phyloP scores from a whole-genome alignment of 2,329 filamentous ascomycete species.

The Fusarium chaquense region DNA sequence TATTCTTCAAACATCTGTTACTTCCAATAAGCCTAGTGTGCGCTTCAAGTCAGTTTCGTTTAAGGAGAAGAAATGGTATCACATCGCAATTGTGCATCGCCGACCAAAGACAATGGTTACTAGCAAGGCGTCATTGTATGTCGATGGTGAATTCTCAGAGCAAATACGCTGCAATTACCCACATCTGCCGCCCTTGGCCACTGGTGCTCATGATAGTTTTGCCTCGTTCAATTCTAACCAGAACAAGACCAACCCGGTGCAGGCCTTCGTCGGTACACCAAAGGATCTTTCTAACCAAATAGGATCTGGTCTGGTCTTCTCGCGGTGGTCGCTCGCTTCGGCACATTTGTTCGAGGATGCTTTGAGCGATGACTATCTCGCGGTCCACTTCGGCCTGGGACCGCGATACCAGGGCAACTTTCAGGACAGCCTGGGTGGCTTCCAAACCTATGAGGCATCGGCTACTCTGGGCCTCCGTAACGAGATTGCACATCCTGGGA shows the following conservation, averaged over 20 bases:
- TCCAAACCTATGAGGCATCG: conserved; percentile 95
- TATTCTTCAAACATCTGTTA: conserved; percentile 95
- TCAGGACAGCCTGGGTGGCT: conserved; percentile 93
- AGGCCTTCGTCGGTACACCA: conserved; percentile 94
- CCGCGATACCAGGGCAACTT: conserved; percentile 95
- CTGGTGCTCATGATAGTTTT: conserved; percentile 74
- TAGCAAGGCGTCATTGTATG: conserved; percentile 87
- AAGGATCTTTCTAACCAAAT: conserved; percentile 83
- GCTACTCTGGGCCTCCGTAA: conserved; percentile 91
- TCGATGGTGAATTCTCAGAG: conserved; percentile 94
- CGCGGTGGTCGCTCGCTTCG: conserved; percentile 89
- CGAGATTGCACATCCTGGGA: conserved; percentile 88
- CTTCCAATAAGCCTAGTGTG: conserved; percentile 86
- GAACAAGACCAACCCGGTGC: conserved; percentile 75
- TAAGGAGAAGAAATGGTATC: conserved; percentile 85
- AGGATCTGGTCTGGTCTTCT: conserved; percentile 78
- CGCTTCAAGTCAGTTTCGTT: conserved; percentile 90
- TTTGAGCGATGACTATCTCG: conserved; percentile 89
- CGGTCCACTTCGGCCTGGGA: conserved; percentile 90
- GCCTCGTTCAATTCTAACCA: conserved; percentile 73
- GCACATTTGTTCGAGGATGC: conserved; percentile 90
- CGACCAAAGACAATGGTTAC: conserved; percentile 79
- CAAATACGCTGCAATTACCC: conserved; percentile 92
- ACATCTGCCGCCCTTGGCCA: conserved; percentile 74
- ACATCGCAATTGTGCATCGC: conserved; percentile 88